A percentile compares a stretch with the other conserved stretches of the same genome.
Evolutionary conservation across 306 rosid genomes (phyloP).

Genomic region (Herpetospermum pedunculosum): DNA sequence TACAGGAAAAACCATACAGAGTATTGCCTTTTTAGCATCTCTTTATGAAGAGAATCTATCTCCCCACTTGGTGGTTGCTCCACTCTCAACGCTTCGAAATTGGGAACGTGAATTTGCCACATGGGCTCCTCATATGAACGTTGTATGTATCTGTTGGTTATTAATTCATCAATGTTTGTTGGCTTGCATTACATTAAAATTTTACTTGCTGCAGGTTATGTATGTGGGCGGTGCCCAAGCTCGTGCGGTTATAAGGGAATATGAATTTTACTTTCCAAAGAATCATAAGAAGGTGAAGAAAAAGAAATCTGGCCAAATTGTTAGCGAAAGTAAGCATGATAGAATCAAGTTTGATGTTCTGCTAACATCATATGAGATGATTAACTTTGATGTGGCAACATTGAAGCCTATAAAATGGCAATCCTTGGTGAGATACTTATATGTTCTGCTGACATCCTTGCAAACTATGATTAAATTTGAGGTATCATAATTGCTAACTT

Average conservation of each 20-base stretch:
- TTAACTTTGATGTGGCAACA: constrained; percentile 63
- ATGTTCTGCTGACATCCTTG: neutral
- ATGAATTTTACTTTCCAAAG: constrained; percentile 85
- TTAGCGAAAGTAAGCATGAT: constrained; percentile 81
- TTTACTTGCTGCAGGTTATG: constrained; percentile 60
- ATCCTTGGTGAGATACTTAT: constrained; percentile 69
- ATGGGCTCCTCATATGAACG: constrained; percentile 99
- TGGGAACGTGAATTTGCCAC: constrained; percentile 99
- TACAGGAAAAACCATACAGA: constrained; percentile 95
- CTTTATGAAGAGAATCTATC: constrained; percentile 55
- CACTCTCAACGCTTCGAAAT: constrained; percentile 88
- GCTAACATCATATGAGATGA: constrained; percentile 96
- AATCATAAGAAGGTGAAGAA: constrained; percentile 79
- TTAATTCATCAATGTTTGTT: constrained; percentile 9
- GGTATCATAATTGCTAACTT: constrained; percentile 2
- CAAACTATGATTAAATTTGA: neutral
- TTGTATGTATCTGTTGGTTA: constrained; percentile 42
- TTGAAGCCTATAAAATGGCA: constrained; percentile 89
- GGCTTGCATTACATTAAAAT: constrained; percentile 21
- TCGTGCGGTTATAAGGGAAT: constrained; percentile 71
- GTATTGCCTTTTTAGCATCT: constrained; percentile 94
- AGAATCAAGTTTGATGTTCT: constrained; percentile 96
- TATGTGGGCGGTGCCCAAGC: constrained; percentile 92
- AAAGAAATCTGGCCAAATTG: constrained; percentile 63
- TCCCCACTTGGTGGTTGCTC: constrained; percentile 98